Conservation (phyloP, 179 eudicot genomes). For the Nepenthes alata region DNA sequence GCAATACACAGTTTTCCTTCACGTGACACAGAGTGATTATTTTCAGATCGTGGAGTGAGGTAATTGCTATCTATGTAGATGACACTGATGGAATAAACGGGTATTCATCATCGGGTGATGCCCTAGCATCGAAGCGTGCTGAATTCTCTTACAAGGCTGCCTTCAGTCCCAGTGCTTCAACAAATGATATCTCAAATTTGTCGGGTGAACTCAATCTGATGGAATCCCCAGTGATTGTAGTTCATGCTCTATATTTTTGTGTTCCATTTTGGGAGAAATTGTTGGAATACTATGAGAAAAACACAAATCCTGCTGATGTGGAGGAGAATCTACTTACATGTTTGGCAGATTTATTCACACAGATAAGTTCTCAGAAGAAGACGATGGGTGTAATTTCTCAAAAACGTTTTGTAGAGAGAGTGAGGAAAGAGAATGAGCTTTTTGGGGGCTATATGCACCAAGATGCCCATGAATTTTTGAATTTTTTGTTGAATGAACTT, state of each 20-base stretch:
- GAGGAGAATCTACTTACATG: conserved; percentile 84
- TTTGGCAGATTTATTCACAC: conserved; percentile 84
- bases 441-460: conserved; percentile 84
- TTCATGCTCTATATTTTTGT: conserved; percentile 85
- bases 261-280: conserved; percentile 81
- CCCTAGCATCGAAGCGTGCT: too few relatives aligned
- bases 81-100: too few relatives aligned
- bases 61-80: too few relatives aligned
- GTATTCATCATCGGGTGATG: too few relatives aligned
- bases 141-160: too few relatives aligned
- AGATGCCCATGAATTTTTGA: conserved; percentile 98
- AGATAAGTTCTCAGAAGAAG: conserved; percentile 91
- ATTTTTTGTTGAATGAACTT: conserved; percentile 83
- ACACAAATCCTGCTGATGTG: conserved; percentile 53
- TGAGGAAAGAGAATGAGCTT: conserved; percentile 78
- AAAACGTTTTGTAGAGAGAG: conserved; percentile 87
- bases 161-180: too few relatives aligned
- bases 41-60: too few relatives aligned
- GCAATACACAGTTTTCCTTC: too few relatives aligned
- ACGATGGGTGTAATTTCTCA: conserved; percentile 96
- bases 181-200: too few relatives aligned
- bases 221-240: background rate
- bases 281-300: conserved; percentile 56
- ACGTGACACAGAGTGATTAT: too few relatives aligned
- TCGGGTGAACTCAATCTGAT: too few relatives aligned